Evolutionary conservation across 305 asterid genomes (phyloP).

Genomic region (Fraxinus albicans): DNA sequence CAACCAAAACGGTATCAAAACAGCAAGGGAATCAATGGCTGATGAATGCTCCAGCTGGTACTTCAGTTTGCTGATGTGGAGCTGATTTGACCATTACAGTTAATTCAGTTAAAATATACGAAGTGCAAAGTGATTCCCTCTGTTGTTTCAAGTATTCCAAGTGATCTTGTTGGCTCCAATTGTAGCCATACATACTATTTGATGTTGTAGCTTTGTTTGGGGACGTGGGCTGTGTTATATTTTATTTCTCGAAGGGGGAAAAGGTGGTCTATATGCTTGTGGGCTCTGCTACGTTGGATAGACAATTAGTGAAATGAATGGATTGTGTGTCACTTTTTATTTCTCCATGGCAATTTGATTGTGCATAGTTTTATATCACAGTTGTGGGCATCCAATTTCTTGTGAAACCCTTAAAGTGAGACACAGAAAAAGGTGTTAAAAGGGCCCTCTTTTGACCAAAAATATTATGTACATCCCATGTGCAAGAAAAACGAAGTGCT

Average conservation of each 20-base stretch:
- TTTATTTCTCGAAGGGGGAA: not conserved
- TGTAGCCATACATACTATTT: too few species aligned
- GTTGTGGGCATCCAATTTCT: not conserved
- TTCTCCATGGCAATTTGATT: not conserved
- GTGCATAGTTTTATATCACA: not conserved
- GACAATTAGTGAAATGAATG: not conserved
- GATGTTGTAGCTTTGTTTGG: too few species aligned
- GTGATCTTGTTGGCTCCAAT: too few species aligned
- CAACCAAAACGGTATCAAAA: too few species aligned
- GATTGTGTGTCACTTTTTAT: not conserved
- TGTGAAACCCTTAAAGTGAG: not conserved
- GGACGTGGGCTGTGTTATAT: not conserved
- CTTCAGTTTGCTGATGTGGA: too few species aligned
- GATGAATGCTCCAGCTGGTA: too few species aligned
- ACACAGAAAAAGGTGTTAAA: conserved; percentile 20
- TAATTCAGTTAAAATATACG: not conserved
- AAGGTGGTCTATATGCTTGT: not conserved
- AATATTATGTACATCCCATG: conserved; percentile 20
- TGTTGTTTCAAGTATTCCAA: not conserved
- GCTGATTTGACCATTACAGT: too few species aligned
- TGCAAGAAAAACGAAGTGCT: conserved; percentile 11
- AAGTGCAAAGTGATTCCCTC: not conserved
- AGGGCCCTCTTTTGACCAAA: conserved; percentile 1
- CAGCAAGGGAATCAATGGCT: too few species aligned
- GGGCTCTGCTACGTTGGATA: not conserved